These are phyloP conservation scores for Yarrowia phangngaensis DNA, from an alignment of 805 yeast genomes.

Conservation along the genomic window DNA sequence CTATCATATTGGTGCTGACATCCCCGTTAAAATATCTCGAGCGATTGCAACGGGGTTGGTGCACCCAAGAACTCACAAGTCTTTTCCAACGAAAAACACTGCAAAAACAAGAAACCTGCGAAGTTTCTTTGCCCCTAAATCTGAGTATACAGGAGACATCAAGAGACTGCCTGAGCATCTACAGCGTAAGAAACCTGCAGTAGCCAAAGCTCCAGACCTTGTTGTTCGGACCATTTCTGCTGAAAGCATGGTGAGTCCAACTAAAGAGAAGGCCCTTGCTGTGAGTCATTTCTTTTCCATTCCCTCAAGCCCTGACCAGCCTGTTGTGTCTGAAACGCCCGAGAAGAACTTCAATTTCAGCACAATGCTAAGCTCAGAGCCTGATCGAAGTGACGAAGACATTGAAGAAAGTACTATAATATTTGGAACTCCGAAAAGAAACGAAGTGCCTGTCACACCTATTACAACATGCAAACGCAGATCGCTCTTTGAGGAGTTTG, in stretches of 20 bases:
- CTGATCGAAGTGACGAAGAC: conserved; percentile 14
- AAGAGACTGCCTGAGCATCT: conserved; percentile 4
- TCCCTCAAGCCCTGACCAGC: conserved; percentile 5
- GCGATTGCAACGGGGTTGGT: conserved; percentile 14
- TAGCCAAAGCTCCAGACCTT: not conserved
- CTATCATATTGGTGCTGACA: conserved; percentile 41
- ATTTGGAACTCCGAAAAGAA: conserved; percentile 6
- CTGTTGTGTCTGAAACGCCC: not conserved
- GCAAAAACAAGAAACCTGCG: conserved; percentile 7
- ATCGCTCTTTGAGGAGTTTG: conserved; percentile 18
- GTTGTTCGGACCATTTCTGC: conserved; percentile 10
- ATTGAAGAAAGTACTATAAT: conserved; percentile 16
- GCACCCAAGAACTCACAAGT: conserved; percentile 20
- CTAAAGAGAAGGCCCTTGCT: not conserved
- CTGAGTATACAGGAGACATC: conserved; percentile 10
- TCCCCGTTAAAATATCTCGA: conserved; percentile 1
- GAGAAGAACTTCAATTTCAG: conserved; percentile 15
- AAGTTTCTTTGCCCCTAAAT: conserved; percentile 12
- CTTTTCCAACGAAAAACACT: conserved; percentile 4
- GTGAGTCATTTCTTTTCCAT: conserved; percentile 8
- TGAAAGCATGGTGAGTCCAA: not conserved
- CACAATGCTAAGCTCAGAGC: conserved; percentile 19
- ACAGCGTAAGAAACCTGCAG: not conserved
- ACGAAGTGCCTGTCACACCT: too few species aligned
- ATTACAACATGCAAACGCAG: too few species aligned